These are phyloP conservation scores for Suhomyces xylopsoci DNA, from an alignment of 805 yeast genomes.

Conservation along the genomic window DNA sequence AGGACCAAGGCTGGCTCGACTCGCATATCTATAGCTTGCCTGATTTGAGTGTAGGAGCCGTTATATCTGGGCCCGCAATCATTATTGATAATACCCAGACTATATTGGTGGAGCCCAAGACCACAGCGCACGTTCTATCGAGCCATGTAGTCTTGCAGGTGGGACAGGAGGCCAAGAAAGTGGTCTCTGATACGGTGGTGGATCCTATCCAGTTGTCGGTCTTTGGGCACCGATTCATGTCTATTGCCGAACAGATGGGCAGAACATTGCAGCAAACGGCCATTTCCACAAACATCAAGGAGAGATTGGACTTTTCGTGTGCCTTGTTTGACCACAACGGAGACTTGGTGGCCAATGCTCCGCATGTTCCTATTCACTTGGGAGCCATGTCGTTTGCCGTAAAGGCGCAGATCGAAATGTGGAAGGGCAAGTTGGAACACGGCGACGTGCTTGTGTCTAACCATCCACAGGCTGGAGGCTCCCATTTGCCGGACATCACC, in stretches of 20 bases:
- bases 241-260: constrained; percentile 64
- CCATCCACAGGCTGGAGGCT: constrained; percentile 44
- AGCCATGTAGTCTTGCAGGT: constrained; percentile 22
- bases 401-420: constrained; percentile 37
- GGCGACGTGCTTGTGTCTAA: constrained; percentile 45
- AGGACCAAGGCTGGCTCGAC: constrained; percentile 37
- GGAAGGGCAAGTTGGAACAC: constrained; percentile 37
- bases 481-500: constrained; percentile 59
- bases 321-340: constrained; percentile 42
- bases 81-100: constrained; percentile 32
- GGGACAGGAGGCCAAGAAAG: constrained; percentile 20
- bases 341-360: constrained; percentile 46
- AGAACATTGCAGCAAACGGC: constrained; percentile 44
- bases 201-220: constrained; percentile 40
- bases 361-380: constrained; percentile 44
- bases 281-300: constrained; percentile 45
- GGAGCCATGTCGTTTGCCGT: constrained; percentile 50
- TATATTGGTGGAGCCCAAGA: constrained; percentile 31
- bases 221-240: constrained; percentile 46
- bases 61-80: constrained; percentile 28
- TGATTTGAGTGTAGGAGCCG: constrained; percentile 18
- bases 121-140: constrained; percentile 26
- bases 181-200: constrained; percentile 24
- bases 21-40: constrained; percentile 34
- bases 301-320: constrained; percentile 45